These are phyloP conservation scores for Xylaria sp. DNA, from an alignment of 2,329 filamentous ascomycete genomes.

Conservation along the genomic window DNA sequence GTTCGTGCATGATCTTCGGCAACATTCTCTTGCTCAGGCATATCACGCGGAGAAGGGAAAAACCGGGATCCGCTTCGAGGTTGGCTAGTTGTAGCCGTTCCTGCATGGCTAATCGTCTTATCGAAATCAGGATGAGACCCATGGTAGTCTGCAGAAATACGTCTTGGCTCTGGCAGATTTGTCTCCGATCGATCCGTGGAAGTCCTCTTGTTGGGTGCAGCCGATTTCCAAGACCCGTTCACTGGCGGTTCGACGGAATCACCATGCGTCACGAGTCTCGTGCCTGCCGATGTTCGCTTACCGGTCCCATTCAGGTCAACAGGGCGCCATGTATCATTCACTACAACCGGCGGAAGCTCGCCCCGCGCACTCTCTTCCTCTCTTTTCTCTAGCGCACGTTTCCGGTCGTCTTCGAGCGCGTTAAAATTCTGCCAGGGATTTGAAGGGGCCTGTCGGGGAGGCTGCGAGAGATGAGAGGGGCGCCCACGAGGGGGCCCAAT, in stretches of 20 bases:
- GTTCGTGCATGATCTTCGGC: slow-evolving; percentile 46
- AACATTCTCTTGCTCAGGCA: slow-evolving; percentile 44
- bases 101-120: slow-evolving; percentile 16
- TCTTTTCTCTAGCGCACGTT: slow-evolving; percentile 45
- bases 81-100: slow-evolving; percentile 37
- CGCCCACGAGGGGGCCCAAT: slow-evolving; percentile 35
- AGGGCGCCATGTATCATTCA: slow-evolving; percentile 59
- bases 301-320: slow-evolving; percentile 42
- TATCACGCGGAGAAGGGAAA: slow-evolving; percentile 58
- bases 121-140: slow-evolving; percentile 19
- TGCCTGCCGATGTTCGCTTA: slow-evolving; percentile 38
- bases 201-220: not conserved
- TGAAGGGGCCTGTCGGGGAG: slow-evolving; percentile 4
- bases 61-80: slow-evolving; percentile 61
- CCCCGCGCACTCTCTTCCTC: slow-evolving; percentile 49
- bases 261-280: slow-evolving; percentile 20
- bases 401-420: slow-evolving; percentile 47
- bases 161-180: not conserved
- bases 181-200: not conserved
- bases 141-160: not conserved
- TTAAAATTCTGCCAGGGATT: slow-evolving; percentile 33
- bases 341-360: slow-evolving; percentile 47
- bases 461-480: slow-evolving; percentile 11
- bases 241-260: slow-evolving; percentile 8
- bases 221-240: slow-evolving; percentile 8